These are phyloP conservation scores for Coemansia aciculifera DNA, from an alignment of 192 early-diverging fungal species.

Conservation along the genomic window DNA sequence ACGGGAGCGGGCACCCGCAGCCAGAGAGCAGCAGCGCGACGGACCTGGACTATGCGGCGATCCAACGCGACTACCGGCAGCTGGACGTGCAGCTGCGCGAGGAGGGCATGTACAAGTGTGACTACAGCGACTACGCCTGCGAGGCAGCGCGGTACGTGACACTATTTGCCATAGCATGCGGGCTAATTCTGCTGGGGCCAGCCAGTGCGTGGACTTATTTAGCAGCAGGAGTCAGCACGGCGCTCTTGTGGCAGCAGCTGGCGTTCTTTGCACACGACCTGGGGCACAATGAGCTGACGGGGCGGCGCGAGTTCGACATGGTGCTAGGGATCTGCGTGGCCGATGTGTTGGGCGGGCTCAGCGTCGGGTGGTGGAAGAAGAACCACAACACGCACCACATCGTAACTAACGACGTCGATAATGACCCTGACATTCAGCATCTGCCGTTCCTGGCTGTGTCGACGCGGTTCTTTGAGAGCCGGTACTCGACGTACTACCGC, in stretches of 20 bases:
- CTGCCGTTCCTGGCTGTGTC: conserved; percentile 93
- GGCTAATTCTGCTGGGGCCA: conserved; percentile 39
- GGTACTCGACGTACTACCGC: conserved; percentile 90
- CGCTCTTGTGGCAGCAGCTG: conserved; percentile 85
- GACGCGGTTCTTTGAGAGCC: conserved; percentile 71
- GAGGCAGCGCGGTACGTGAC: conserved; percentile 50
- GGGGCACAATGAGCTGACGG: conserved; percentile 93
- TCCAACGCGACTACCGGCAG: conserved; percentile 61
- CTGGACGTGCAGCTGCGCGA: conserved; percentile 67
- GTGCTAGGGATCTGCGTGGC: conserved; percentile 80
- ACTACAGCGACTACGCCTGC: conserved; percentile 56
- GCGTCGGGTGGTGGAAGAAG: conserved; percentile 96
- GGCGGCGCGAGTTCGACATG: conserved; percentile 71
- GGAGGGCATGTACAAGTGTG: conserved; percentile 66
- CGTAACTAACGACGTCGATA: conserved; percentile 88
- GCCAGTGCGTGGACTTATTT: conserved; percentile 39
- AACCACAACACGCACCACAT: conserved; percentile 98
- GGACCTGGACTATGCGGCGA: conserved; percentile 49
- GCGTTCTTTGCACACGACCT: conserved; percentile 94
- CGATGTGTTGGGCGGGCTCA: conserved; percentile 82
- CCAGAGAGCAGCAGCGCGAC: not conserved
- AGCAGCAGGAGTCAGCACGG: conserved; percentile 61
- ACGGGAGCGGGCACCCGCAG: conserved; percentile 27
- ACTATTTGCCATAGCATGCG: conserved; percentile 32
- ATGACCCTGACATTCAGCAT: conserved; percentile 99